A percentile compares a stretch with the other conserved stretches of the same genome.
Conservation (phyloP, 2,329 filamentous ascomycete species). For the Akanthomyces dipterigenus region DNA sequence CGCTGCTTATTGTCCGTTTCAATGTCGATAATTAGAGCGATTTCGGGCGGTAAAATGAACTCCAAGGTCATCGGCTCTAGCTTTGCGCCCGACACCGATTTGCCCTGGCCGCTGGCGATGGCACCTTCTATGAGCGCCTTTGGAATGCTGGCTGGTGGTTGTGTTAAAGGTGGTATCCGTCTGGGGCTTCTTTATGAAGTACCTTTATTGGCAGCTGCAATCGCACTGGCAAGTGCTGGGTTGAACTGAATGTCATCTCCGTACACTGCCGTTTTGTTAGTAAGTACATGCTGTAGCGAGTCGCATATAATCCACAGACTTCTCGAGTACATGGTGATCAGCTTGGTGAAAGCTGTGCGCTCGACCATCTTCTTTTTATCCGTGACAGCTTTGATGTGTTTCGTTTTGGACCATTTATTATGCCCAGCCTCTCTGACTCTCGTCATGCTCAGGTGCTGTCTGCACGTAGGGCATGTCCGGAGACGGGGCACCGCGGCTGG, state of each 20-base stretch:
- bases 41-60: slow-evolving; percentile 67
- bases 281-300: not conserved
- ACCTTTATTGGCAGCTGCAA: slow-evolving; percentile 74
- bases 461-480: slow-evolving; percentile 40
- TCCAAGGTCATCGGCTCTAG: slow-evolving; percentile 78
- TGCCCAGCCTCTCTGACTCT: slow-evolving; percentile 57
- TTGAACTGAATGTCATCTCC: slow-evolving; percentile 70
- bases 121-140: slow-evolving; percentile 80
- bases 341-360: slow-evolving; percentile 61
- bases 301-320: slow-evolving; percentile 37
- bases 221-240: slow-evolving; percentile 64
- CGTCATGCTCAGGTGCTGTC: slow-evolving; percentile 42
- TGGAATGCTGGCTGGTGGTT: slow-evolving; percentile 59
- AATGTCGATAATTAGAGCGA: slow-evolving; percentile 76
- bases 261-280: slow-evolving; percentile 47
- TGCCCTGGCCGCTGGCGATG: slow-evolving; percentile 81
- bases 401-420: slow-evolving; percentile 94
- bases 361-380: slow-evolving; percentile 73
- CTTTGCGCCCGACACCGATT: slow-evolving; percentile 63
- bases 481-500: not conserved
- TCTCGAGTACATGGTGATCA: slow-evolving; percentile 70
- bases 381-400: slow-evolving; percentile 84
- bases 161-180: slow-evolving; percentile 1
- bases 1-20: slow-evolving; percentile 77
- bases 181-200: slow-evolving; percentile 14